Evolutionary conservation across 1,284 basidiomycete genomes (phyloP).

Genomic region (Testicularia cyperi): DNA sequence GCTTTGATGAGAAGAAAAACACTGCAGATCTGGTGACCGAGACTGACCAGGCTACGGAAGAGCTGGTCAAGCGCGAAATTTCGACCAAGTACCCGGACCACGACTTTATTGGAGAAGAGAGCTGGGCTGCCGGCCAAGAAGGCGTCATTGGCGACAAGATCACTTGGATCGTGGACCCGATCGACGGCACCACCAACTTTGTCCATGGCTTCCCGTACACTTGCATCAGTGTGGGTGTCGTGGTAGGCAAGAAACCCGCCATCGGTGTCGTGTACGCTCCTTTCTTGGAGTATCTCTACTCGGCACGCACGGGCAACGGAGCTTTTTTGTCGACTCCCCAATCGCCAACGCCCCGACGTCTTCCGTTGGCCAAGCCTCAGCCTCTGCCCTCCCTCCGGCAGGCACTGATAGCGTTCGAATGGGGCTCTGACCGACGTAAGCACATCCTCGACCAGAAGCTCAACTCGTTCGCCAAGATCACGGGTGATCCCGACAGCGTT

Average conservation of each 20-base stretch:
- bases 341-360: conserved; percentile 63
- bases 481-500: conserved; percentile 70
- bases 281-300: conserved; percentile 77
- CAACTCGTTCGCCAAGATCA: conserved; percentile 72
- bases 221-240: conserved; percentile 86
- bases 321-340: conserved; percentile 68
- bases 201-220: conserved; percentile 75
- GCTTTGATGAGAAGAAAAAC: conserved; percentile 55
- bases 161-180: conserved; percentile 78
- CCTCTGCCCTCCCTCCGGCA: conserved; percentile 74
- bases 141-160: conserved; percentile 72
- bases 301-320: conserved; percentile 75
- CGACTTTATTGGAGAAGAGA: conserved; percentile 86
- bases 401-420: conserved; percentile 84
- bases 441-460: conserved; percentile 67
- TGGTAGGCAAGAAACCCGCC: conserved; percentile 76
- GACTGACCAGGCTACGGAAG: conserved; percentile 89
- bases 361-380: conserved; percentile 70
- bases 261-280: conserved; percentile 74
- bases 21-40: conserved; percentile 77
- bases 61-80: conserved; percentile 75
- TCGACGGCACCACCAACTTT: conserved; percentile 92
- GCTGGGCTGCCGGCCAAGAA: conserved; percentile 74
- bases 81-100: conserved; percentile 73
- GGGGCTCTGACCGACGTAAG: conserved; percentile 78